Percentiles rank a stretch among this genome's conserved stretches.
These are phyloP conservation scores for Centella asiatica DNA, from an alignment of 129 eudicot species.

Conservation along the genomic window DNA sequence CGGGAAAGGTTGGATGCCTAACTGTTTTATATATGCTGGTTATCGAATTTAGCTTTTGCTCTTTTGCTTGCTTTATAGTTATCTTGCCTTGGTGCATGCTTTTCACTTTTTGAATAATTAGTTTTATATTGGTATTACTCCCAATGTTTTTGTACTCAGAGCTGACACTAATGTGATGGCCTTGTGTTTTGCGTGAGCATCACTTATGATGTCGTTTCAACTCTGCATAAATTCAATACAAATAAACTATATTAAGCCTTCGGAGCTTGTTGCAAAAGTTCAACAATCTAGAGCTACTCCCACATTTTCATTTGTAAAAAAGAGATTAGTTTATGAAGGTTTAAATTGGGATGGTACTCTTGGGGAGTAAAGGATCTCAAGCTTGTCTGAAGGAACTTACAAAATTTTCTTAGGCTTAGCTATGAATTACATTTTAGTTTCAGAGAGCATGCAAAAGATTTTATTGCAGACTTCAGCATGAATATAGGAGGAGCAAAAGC, in stretches of 20 bases:
- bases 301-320: too few relatives aligned
- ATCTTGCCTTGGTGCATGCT: not conserved
- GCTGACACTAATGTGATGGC: not conserved
- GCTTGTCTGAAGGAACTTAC: too few relatives aligned
- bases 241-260: not conserved
- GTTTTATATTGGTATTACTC: not conserved
- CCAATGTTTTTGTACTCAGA: not conserved
- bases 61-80: not conserved
- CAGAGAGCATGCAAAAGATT: too few relatives aligned
- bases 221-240: not conserved
- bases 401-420: too few relatives aligned
- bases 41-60: not conserved
- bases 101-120: not conserved
- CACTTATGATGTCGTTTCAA: not conserved
- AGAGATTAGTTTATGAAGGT: too few relatives aligned
- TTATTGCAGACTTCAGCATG: too few relatives aligned
- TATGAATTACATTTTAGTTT: too few relatives aligned
- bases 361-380: too few relatives aligned
- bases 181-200: not conserved
- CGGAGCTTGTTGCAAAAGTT: not conserved
- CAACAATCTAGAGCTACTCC: not conserved
- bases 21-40: constrained; percentile 7
- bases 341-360: too few relatives aligned
- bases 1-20: constrained; percentile 64
- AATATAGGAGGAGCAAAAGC: too few relatives aligned